phyloP scores from a whole-genome alignment of 441 rosid species.

The Jatropha podagrica region DNA sequence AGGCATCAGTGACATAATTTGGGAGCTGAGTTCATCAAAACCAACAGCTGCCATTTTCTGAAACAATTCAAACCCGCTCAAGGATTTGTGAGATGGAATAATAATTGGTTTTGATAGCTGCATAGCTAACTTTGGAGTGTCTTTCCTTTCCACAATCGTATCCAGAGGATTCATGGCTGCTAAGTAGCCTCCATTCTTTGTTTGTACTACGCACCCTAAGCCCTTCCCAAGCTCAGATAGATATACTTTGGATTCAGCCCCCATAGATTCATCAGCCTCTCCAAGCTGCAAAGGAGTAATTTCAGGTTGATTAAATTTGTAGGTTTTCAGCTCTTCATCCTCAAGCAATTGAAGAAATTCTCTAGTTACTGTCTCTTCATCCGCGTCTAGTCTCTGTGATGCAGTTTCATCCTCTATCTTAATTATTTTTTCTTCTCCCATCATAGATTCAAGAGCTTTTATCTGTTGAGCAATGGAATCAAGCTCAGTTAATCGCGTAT shows the following conservation, averaged over 20 bases:
- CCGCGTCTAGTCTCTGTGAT: constrained; percentile 70
- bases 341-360: constrained; percentile 91
- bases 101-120: constrained; percentile 83
- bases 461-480: constrained; percentile 88
- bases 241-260: constrained; percentile 52
- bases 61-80: constrained; percentile 65
- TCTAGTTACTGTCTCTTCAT: constrained; percentile 76
- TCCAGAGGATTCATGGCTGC: constrained; percentile 84
- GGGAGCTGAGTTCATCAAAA: constrained; percentile 56
- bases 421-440: constrained; percentile 45
- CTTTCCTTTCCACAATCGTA: constrained; percentile 56
- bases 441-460: constrained; percentile 85
- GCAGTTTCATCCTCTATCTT: constrained; percentile 44
- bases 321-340: constrained; percentile 46
- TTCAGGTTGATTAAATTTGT: constrained; percentile 40
- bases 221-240: constrained; percentile 88
- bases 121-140: constrained; percentile 82
- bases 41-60: constrained; percentile 65
- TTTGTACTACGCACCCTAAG: constrained; percentile 80
- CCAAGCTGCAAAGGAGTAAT: constrained; percentile 53
- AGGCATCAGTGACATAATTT: constrained; percentile 60
- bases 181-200: constrained; percentile 85
- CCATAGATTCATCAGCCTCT: constrained; percentile 41
- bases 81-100: constrained; percentile 34
- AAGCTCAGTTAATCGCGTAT: constrained; percentile 61